These are phyloP conservation scores for Cadophora malorum DNA, from an alignment of 2,329 filamentous ascomycete species.

Conservation along the genomic window DNA sequence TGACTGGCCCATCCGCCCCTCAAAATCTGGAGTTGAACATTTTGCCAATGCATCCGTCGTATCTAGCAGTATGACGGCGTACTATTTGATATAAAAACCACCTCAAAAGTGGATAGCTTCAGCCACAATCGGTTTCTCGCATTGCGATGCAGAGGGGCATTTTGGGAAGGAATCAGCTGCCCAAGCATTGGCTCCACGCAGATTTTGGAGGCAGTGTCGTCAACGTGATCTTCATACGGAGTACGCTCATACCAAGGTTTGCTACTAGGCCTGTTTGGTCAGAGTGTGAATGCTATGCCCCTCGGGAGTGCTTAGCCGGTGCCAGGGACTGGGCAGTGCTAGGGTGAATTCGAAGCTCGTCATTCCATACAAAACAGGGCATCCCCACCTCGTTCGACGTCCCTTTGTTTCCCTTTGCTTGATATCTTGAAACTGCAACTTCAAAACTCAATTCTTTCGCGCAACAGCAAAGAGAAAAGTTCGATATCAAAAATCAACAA, in stretches of 20 bases:
- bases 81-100: slow-evolving; percentile 10
- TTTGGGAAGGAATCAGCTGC: background rate
- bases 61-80: background rate
- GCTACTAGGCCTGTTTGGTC: background rate
- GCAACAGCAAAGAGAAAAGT: too few species aligned
- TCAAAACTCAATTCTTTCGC: background rate
- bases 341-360: background rate
- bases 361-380: slow-evolving; percentile 17
- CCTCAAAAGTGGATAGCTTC: background rate
- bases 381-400: background rate
- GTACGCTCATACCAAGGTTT: background rate
- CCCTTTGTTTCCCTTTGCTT: background rate
- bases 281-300: background rate
- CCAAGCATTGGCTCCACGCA: slow-evolving; percentile 17
- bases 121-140: background rate
- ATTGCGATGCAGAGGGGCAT: background rate
- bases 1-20: background rate
- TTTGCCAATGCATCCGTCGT: slow-evolving; percentile 1
- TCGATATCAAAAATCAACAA: background rate
- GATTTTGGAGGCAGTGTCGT: slow-evolving; percentile 16
- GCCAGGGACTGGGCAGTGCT: background rate
- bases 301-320: slow-evolving; percentile 8
- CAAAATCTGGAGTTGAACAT: slow-evolving; percentile 8
- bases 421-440: background rate
- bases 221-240: slow-evolving; percentile 3